Conservation (phyloP, 2,329 filamentous ascomycete species). For the Talaromyces sp. region DNA sequence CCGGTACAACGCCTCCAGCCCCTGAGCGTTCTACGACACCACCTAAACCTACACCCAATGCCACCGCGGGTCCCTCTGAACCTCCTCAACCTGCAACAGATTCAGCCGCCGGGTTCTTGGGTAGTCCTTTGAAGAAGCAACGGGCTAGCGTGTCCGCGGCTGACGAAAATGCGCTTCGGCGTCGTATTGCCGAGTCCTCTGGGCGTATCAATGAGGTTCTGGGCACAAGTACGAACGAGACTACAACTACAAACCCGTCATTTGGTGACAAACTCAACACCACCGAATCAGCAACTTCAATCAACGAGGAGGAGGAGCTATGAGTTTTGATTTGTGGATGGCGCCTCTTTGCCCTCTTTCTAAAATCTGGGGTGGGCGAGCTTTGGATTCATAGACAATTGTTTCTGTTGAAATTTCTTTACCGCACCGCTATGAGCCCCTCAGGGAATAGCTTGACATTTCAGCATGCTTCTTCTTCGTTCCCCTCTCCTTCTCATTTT, state of each 20-base stretch:
- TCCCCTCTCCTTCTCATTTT: not conserved
- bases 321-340: conserved; percentile 27
- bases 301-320: conserved; percentile 30
- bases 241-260: conserved; percentile 11
- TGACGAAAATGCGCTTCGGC: conserved; percentile 44
- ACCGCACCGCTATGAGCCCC: too few relatives aligned
- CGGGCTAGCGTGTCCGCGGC: conserved; percentile 48
- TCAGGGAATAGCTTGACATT: too few relatives aligned
- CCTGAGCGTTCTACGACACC: conserved; percentile 40
- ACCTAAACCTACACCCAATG: conserved; percentile 28
- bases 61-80: conserved; percentile 22
- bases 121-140: conserved; percentile 52
- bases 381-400: conserved; percentile 14
- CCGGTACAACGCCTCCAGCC: conserved; percentile 41
- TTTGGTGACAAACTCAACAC: conserved; percentile 26
- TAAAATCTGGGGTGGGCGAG: not conserved
- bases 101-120: conserved; percentile 40
- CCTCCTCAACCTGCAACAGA: conserved; percentile 25
- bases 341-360: not conserved
- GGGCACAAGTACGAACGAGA: conserved; percentile 23
- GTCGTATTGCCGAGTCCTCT: conserved; percentile 44
- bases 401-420: not conserved
- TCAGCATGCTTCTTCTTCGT: not conserved
- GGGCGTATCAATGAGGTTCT: conserved; percentile 42
- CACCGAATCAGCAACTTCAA: conserved; percentile 7